Conservation (phyloP, 1,284 basidiomycete species). For the Sphagnurus paluster region DNA sequence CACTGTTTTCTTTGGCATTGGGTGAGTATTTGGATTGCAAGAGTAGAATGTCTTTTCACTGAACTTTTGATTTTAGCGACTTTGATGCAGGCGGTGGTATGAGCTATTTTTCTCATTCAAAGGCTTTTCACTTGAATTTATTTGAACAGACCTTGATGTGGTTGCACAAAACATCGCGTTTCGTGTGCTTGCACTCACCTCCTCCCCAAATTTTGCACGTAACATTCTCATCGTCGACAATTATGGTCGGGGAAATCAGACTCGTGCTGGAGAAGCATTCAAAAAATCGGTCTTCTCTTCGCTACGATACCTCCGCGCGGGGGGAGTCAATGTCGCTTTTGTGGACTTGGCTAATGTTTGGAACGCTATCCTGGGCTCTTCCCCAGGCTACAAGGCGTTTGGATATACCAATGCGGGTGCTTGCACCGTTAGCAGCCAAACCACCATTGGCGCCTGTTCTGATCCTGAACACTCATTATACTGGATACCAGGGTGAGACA, state of each 20-base stretch:
- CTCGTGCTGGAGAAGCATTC: slow-evolving; percentile 41
- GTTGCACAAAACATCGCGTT: slow-evolving; percentile 36
- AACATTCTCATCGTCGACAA: slow-evolving; percentile 48
- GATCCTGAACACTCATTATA: slow-evolving; percentile 52
- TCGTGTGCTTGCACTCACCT: slow-evolving; percentile 37
- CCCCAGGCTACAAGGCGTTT: slow-evolving; percentile 46
- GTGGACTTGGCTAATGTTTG: slow-evolving; percentile 46
- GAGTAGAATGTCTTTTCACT: neutral
- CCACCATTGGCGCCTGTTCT: slow-evolving; percentile 32
- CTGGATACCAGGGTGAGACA: slow-evolving; percentile 46
- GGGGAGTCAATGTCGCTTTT: slow-evolving; percentile 39
- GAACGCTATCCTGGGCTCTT: slow-evolving; percentile 41
- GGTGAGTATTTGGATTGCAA: slow-evolving; percentile 20
- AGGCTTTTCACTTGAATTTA: neutral
- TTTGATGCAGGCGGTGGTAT: slow-evolving; percentile 23
- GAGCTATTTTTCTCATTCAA: neutral
- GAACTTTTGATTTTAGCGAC: slow-evolving; percentile 17
- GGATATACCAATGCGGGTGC: slow-evolving; percentile 43
- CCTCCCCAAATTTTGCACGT: slow-evolving; percentile 42
- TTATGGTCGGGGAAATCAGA: slow-evolving; percentile 43
- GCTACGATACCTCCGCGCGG: slow-evolving; percentile 28
- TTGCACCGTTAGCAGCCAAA: slow-evolving; percentile 30
- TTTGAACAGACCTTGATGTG: slow-evolving; percentile 27
- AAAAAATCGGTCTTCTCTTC: slow-evolving; percentile 40
- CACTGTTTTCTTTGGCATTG: slow-evolving; percentile 40